These are phyloP conservation scores for Fusarium nisikadoi DNA, from an alignment of 2,329 filamentous ascomycete genomes.

Conservation along the genomic window DNA sequence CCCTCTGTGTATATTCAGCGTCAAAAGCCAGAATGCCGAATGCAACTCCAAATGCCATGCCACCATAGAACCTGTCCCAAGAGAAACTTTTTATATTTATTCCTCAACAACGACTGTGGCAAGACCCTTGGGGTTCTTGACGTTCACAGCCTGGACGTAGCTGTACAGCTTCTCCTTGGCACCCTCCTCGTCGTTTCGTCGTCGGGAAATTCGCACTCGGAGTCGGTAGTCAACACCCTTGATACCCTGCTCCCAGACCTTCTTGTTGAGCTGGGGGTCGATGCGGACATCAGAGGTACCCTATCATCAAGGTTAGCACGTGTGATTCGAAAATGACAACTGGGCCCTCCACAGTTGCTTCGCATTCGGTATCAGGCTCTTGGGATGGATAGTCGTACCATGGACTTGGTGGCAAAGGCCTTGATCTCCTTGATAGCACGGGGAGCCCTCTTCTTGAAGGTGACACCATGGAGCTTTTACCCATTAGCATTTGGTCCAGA, in stretches of 20 bases:
- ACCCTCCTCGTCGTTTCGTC: slow-evolving; percentile 99
- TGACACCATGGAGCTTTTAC: slow-evolving; percentile 87
- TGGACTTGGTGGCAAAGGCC: slow-evolving; percentile 89
- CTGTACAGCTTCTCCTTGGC: slow-evolving; percentile 99
- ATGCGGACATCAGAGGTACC: slow-evolving; percentile 96
- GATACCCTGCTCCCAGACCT: slow-evolving; percentile 99
- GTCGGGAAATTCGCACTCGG: slow-evolving; percentile 97
- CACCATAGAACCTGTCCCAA: slow-evolving; percentile 56
- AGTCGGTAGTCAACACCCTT: slow-evolving; percentile 99
- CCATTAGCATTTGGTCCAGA: slow-evolving; percentile 30
- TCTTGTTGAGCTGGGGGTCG: slow-evolving; percentile 99
- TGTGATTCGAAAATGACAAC: slow-evolving; percentile 1
- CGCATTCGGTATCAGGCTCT: slow-evolving; percentile 15
- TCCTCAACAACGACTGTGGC: slow-evolving; percentile 88
- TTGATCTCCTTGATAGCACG: slow-evolving; percentile 99
- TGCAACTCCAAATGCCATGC: slow-evolving; percentile 61
- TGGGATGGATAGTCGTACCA: slow-evolving; percentile 74
- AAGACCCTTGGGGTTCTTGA: slow-evolving; percentile 99
- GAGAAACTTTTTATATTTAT: slow-evolving; percentile 59
- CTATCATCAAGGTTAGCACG: slow-evolving; percentile 59
- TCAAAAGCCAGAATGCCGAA: slow-evolving; percentile 58
- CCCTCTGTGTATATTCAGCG: slow-evolving; percentile 52
- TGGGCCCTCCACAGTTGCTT: slow-evolving; percentile 21
- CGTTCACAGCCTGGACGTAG: slow-evolving; percentile 99
- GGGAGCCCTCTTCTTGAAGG: slow-evolving; percentile 99